Conservation (phyloP, 352 stramenopile species). For the Phytophthora quininea region DNA sequence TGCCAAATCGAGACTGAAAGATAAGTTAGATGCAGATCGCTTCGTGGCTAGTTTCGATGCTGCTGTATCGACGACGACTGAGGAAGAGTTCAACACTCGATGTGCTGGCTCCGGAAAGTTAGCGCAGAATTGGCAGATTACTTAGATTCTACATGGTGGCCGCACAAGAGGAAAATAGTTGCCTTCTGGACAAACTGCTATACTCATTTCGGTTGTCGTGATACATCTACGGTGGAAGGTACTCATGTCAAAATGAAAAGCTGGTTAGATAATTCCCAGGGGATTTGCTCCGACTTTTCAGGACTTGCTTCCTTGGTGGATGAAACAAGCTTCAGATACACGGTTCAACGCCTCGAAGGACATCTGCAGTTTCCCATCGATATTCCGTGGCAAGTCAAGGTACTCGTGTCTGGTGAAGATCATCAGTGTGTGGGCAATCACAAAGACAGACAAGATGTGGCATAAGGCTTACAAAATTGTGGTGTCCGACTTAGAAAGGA, state of each 20-base stretch:
- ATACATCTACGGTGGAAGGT: neutral
- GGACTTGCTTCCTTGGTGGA: slow-evolving; percentile 13
- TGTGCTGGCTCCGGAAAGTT: neutral
- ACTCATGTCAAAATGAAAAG: slow-evolving; percentile 5
- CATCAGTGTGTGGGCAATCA: slow-evolving; percentile 2
- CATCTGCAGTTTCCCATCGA: neutral
- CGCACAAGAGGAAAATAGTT: slow-evolving; percentile 6
- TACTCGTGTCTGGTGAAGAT: slow-evolving; percentile 2
- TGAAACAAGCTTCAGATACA: too few species aligned
- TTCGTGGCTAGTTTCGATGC: slow-evolving; percentile 7
- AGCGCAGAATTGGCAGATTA: neutral
- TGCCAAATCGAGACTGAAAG: neutral
- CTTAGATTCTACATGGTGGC: slow-evolving; percentile 1
- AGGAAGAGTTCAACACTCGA: slow-evolving; percentile 2
- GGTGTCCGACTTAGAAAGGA: neutral
- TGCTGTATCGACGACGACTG: neutral
- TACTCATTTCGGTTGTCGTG: slow-evolving; percentile 6
- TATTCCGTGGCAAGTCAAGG: neutral
- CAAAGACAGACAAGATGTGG: neutral
- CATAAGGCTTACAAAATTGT: neutral
- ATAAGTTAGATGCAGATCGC: slow-evolving; percentile 1
- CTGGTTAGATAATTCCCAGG: slow-evolving; percentile 5
- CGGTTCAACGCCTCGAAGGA: neutral
- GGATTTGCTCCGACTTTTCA: slow-evolving; percentile 4
- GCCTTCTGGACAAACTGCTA: neutral